Percentiles rank a stretch among this genome's conserved stretches.
phyloP scores from a whole-genome alignment of 2,329 filamentous ascomycete genomes.

The Colletotrichum sp. region DNA sequence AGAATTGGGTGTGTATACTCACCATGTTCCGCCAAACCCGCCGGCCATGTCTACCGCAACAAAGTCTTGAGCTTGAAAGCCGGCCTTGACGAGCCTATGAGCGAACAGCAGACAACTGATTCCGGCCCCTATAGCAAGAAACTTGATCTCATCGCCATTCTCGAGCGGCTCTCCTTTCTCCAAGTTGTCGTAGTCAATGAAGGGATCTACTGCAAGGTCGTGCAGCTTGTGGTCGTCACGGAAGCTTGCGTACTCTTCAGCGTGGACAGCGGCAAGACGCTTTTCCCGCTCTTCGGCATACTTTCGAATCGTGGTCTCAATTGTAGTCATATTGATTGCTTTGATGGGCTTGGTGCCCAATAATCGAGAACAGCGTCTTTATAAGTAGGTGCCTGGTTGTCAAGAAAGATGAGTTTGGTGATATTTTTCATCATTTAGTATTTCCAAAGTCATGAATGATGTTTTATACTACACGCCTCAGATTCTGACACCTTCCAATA shows the following conservation, averaged over 20 bases:
- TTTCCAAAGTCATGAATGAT: not conserved
- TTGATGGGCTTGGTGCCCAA: not conserved
- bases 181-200: not conserved
- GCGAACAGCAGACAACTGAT: not conserved
- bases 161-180: not conserved
- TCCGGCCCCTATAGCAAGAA: not conserved
- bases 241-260: not conserved
- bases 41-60: not conserved
- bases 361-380: not conserved
- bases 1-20: rapidly evolving
- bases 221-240: not conserved
- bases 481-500: not conserved
- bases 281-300: not conserved
- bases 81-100: not conserved
- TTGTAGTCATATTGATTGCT: not conserved
- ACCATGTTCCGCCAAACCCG: not conserved
- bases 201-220: not conserved
- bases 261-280: not conserved
- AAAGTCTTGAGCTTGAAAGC: not conserved
- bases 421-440: rapidly evolving
- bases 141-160: not conserved
- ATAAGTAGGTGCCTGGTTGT: not conserved
- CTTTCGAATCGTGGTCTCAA: not conserved
- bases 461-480: not conserved
- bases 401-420: not conserved